These are phyloP conservation scores for Thermoascus crustaceus DNA, from an alignment of 2,329 filamentous ascomycete genomes.

Conservation along the genomic window DNA sequence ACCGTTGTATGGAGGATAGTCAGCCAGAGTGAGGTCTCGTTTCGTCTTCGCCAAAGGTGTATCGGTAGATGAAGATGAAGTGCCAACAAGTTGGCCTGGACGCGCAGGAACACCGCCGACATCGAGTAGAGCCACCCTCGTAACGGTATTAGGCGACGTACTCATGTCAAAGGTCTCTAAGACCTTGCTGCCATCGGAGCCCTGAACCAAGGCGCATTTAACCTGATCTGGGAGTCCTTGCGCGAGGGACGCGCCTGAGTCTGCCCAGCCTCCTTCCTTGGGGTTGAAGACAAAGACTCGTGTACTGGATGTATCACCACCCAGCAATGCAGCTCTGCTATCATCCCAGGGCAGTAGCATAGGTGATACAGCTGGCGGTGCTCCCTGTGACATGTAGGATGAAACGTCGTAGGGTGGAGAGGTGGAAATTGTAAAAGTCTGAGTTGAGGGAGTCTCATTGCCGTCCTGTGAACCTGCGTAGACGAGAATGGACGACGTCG, in stretches of 20 bases:
- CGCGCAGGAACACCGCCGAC: constrained; percentile 46
- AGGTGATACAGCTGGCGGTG: constrained; percentile 58
- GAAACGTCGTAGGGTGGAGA: constrained; percentile 55
- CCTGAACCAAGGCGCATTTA: constrained; percentile 58
- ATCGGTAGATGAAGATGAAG: constrained; percentile 26
- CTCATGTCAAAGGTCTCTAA: constrained; percentile 72
- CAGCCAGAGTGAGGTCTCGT: constrained; percentile 48
- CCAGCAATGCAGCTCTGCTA: constrained; percentile 63
- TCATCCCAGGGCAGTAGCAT: constrained; percentile 68
- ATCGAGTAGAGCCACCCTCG: constrained; percentile 59
- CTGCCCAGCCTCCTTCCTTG: constrained; percentile 55
- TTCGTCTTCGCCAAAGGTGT: constrained; percentile 32
- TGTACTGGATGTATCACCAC: constrained; percentile 59
- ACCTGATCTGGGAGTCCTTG: constrained; percentile 52
- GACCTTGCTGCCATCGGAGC: constrained; percentile 67
- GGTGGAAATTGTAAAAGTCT: constrained; percentile 67
- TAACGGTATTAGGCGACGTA: constrained; percentile 65
- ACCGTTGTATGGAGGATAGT: constrained; percentile 73
- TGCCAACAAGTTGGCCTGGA: constrained; percentile 42
- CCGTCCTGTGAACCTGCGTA: constrained; percentile 68
- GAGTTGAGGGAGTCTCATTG: constrained; percentile 50
- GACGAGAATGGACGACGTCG: constrained; percentile 63
- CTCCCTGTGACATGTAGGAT: constrained; percentile 48
- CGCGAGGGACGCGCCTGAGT: constrained; percentile 57
- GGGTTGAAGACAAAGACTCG: constrained; percentile 66